Base-by-base conservation (phyloP, 2,329 filamentous ascomycete species). In the Apiospora marii region DNA sequence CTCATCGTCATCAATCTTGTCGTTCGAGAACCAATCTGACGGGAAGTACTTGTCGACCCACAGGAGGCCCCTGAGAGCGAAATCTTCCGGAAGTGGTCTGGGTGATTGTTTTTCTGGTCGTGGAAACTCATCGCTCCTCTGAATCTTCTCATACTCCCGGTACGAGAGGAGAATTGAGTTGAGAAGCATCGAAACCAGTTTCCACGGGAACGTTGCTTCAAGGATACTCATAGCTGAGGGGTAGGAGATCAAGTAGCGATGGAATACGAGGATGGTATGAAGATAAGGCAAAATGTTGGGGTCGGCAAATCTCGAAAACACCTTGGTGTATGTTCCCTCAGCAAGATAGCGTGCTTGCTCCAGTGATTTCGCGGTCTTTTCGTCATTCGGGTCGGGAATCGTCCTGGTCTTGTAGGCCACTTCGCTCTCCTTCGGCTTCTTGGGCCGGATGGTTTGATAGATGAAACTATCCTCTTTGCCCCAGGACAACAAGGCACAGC, bases 71-170 rank as follows among this genome's bases (percentile, higher is more conserved):
- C 91, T 85, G 71, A 94, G 86, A 0, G 88, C 85, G 75, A 90
- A 93, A 73, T 95, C 93, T 68, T 94, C 93, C 0, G 92, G 91
- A 0, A 94, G 79, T 0, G 92, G 92, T 0, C 86, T 83, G 1
- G 84, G 85, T 0, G 85, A 81, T 43, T 84, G 81, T 51, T 83
- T 83, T 1, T 84, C 84, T 2, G 83, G 82, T 0, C 81, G 78
- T 0, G 89, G 88, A 72, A 93, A 91, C 0, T 81, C 77, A 0
- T 78, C 79, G 4, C 14, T 14, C 43, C 78, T 82, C 44, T 83
- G 81, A 73, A 90, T 81, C 37, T 84, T 78, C 4, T 78, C 74
- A 64, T 81, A 78, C 1, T 75, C 61, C 3, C 80, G 71, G 22
- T 76, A 80, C 12, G 77, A 74, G 76, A 82, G 71, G 13, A 84